These are phyloP conservation scores for Suhomyces choctaworum DNA, from an alignment of 1,139 yeast genomes.

Conservation along the genomic window DNA sequence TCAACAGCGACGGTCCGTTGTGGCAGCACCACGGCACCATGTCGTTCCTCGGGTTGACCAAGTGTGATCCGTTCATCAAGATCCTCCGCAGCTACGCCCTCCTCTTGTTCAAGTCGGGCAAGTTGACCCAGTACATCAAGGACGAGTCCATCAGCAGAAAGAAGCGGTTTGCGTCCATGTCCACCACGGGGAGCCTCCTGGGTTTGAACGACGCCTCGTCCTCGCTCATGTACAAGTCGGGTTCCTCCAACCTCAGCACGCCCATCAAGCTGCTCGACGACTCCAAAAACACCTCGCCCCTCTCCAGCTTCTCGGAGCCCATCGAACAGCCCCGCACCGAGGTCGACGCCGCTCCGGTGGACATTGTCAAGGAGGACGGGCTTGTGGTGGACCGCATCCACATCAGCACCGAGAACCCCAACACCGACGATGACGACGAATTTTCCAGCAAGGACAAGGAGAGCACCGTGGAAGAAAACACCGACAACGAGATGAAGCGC, in stretches of 20 bases:
- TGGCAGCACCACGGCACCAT: conserved; percentile 48
- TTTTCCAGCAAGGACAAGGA: conserved; percentile 16
- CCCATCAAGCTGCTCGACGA: conserved; percentile 1
- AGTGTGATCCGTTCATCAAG: conserved; percentile 44
- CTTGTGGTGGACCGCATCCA: conserved; percentile 22
- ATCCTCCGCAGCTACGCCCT: conserved; percentile 41
- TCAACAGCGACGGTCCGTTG: conserved; percentile 39
- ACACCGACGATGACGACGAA: conserved; percentile 18
- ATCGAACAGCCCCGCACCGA: conserved; percentile 6
- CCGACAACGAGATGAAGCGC: conserved; percentile 1
- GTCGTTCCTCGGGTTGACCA: conserved; percentile 45
- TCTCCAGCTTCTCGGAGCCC: neutral
- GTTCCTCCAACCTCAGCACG: conserved; percentile 2
- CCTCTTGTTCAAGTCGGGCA: conserved; percentile 37
- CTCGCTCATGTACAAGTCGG: neutral
- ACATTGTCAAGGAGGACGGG: conserved; percentile 21
- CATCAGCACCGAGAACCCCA: conserved; percentile 6
- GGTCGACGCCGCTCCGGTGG: conserved; percentile 16
- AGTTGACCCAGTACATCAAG: conserved; percentile 34
- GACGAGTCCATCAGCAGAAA: conserved; percentile 21
- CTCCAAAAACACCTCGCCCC: conserved; percentile 3
- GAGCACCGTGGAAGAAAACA: neutral
- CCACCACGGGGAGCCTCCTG: neutral
- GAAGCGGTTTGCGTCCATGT: conserved; percentile 6
- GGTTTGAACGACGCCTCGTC: neutral